Base-by-base conservation (phyloP, 129 eudicot genomes). In the Deinandra increscens region DNA sequence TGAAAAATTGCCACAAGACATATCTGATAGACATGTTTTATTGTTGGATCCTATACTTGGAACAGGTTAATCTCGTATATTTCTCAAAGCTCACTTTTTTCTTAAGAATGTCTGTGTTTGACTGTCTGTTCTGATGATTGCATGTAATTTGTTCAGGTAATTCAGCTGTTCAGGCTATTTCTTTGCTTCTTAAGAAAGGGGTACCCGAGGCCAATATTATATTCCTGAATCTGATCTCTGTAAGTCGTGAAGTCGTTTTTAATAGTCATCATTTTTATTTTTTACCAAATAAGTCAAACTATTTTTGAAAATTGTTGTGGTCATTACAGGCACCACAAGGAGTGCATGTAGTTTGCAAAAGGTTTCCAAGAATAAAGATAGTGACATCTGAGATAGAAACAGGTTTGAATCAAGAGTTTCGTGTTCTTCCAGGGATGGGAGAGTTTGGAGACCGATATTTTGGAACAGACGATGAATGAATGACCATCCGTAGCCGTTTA, bases 371-470 rank as follows among this genome's bases (percentile, higher is more conserved):
- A 65, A 75, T 93, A 53, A 93, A 93, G 85, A 93, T 93, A 17
- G 98, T 93, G 76, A 93, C 98, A 20, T 93, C 97, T 22, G 98
- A 93, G 88, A 89, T 93, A 70, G 98, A 93, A 78, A 80, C 70
- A 33, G 98, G 97, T 11, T 74, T 93, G 75, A 93, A 89, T 14
- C 82, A 93, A 33, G 97, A 89, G 63, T 93, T 75, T 64, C 96
- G 95, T 45, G 98, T 93, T n/a, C 78, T 93, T 72, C 98, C 98
- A 9, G 98, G 98, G 29, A 93, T 93, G 98, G 98, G 98, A 56
- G 98, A 93, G 79, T 93, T 93, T 41, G 98, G 97, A 54, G 98
- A 93, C 72, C 77, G 98, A 73, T 93, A 93, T 74, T 93, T 93
- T 64, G 98, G 98, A 59, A 93, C 98, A 10, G 98, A 93, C 23